These are phyloP conservation scores for Fusarium sp. DNA, from an alignment of 2,329 filamentous ascomycete genomes.

Conservation along the genomic window DNA sequence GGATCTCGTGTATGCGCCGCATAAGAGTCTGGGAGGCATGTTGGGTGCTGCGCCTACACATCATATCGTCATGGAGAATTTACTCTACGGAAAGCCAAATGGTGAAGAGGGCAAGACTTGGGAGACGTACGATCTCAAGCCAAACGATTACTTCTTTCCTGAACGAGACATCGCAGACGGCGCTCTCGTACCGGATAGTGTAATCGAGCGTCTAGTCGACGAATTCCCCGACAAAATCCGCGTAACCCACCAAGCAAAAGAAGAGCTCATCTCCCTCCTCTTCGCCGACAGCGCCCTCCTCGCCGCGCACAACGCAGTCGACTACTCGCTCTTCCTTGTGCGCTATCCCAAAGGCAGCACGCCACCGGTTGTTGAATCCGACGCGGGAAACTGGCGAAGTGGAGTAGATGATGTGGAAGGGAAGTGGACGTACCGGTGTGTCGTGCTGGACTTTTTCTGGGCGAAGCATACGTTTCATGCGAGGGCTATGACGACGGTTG, in stretches of 20 bases:
- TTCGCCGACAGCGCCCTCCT: constrained; percentile 72
- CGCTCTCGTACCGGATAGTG: constrained; percentile 69
- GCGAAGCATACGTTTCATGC: constrained; percentile 76
- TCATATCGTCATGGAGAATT: constrained; percentile 83
- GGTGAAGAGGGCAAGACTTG: constrained; percentile 57
- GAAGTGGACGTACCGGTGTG: constrained; percentile 73
- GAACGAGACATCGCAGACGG: constrained; percentile 77
- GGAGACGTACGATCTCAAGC: constrained; percentile 81
- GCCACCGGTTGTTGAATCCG: constrained; percentile 16
- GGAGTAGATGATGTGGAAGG: constrained; percentile 71
- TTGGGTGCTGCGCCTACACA: constrained; percentile 73
- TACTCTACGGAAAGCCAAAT: constrained; percentile 69
- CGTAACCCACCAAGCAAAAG: constrained; percentile 65
- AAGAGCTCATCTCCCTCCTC: constrained; percentile 65
- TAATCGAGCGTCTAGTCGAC: constrained; percentile 73
- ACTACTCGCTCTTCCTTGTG: constrained; percentile 80
- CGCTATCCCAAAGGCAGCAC: constrained; percentile 51
- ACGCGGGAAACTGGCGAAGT: constrained; percentile 63
- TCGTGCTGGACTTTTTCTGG: constrained; percentile 83
- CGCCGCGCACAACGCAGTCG: constrained; percentile 72
- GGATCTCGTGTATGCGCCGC: constrained; percentile 71
- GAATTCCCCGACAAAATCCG: constrained; percentile 74
- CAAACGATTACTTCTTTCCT: constrained; percentile 79
- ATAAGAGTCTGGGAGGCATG: constrained; percentile 67
- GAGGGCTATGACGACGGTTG: constrained; percentile 71